These are phyloP conservation scores for Colletotrichum sp. DNA, from an alignment of 2,329 filamentous ascomycete species.

Conservation along the genomic window DNA sequence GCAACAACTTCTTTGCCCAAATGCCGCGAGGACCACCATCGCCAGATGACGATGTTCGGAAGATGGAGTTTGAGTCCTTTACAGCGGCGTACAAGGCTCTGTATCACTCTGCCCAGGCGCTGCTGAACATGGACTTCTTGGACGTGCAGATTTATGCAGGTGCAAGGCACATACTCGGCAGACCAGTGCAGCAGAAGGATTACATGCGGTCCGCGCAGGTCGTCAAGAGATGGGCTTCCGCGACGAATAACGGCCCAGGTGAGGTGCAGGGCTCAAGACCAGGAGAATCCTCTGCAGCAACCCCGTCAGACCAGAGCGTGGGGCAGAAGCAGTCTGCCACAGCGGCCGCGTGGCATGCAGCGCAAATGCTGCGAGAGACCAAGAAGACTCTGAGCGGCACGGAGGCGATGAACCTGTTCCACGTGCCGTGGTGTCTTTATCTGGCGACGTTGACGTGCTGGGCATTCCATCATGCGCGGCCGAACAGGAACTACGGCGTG, in stretches of 20 bases:
- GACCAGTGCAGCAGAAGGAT: slow-evolving; percentile 54
- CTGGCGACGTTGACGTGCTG: slow-evolving; percentile 63
- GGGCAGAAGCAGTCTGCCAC: slow-evolving; percentile 32
- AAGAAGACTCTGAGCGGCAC: slow-evolving; percentile 53
- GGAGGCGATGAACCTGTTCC: slow-evolving; percentile 59
- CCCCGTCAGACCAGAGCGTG: background rate
- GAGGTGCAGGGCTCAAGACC: background rate
- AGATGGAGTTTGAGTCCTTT: slow-evolving; percentile 49
- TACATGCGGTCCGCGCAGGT: slow-evolving; percentile 53
- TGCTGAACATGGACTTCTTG: slow-evolving; percentile 62
- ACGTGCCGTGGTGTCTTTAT: slow-evolving; percentile 68
- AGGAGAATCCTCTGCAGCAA: background rate
- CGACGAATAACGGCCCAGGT: slow-evolving; percentile 17
- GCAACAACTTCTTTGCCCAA: slow-evolving; percentile 34
- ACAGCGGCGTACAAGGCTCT: slow-evolving; percentile 56
- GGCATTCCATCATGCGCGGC: slow-evolving; percentile 56
- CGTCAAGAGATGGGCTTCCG: slow-evolving; percentile 54
- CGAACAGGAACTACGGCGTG: background rate
- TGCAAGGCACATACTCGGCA: slow-evolving; percentile 62
- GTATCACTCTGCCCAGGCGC: slow-evolving; percentile 62
- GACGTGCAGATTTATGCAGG: slow-evolving; percentile 68
- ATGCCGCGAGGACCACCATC: slow-evolving; percentile 16
- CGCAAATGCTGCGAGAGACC: slow-evolving; percentile 54
- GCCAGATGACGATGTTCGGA: background rate
- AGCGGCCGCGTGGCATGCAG: slow-evolving; percentile 58